phyloP scores from a whole-genome alignment of 352 stramenopile species.

The Pythium grandisporangium region DNA sequence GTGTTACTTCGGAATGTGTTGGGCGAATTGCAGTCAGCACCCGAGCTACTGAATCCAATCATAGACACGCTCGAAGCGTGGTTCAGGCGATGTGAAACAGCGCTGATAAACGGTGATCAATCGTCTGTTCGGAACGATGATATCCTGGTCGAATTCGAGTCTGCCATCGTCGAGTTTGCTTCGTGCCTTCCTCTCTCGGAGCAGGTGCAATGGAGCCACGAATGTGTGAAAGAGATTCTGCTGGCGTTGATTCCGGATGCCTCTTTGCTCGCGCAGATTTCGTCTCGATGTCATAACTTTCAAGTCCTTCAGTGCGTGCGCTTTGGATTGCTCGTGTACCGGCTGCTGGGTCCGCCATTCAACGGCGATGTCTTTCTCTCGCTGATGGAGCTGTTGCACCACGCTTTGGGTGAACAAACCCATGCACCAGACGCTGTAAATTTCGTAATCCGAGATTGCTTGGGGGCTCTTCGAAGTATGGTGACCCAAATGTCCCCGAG shows the following conservation, averaged over 20 bases:
- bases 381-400: slow-evolving; percentile 38
- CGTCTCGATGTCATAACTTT: slow-evolving; percentile 13
- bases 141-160: not conserved
- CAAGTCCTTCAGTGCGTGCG: slow-evolving; percentile 24
- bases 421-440: slow-evolving; percentile 5
- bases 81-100: slow-evolving; percentile 12
- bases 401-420: slow-evolving; percentile 27
- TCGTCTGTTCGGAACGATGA: too few relatives aligned
- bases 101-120: slow-evolving; percentile 1
- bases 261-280: slow-evolving; percentile 10
- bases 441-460: slow-evolving; percentile 31
- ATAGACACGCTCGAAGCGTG: slow-evolving; percentile 5
- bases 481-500: slow-evolving; percentile 32
- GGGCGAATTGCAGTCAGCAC: slow-evolving; percentile 17
- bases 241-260: slow-evolving; percentile 24
- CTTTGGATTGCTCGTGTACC: slow-evolving; percentile 49
- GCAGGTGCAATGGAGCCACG: slow-evolving; percentile 29
- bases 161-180: slow-evolving; percentile 10
- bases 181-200: slow-evolving; percentile 19
- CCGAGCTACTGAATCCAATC: slow-evolving; percentile 6
- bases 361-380: slow-evolving; percentile 52
- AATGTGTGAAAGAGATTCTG: slow-evolving; percentile 50
- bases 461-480: slow-evolving; percentile 27
- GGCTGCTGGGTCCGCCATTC: slow-evolving; percentile 33
- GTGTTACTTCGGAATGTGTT: slow-evolving; percentile 39